Evolutionary conservation across 2,329 filamentous ascomycete genomes (phyloP).

Genomic region (Pseudocercospora vitis): DNA sequence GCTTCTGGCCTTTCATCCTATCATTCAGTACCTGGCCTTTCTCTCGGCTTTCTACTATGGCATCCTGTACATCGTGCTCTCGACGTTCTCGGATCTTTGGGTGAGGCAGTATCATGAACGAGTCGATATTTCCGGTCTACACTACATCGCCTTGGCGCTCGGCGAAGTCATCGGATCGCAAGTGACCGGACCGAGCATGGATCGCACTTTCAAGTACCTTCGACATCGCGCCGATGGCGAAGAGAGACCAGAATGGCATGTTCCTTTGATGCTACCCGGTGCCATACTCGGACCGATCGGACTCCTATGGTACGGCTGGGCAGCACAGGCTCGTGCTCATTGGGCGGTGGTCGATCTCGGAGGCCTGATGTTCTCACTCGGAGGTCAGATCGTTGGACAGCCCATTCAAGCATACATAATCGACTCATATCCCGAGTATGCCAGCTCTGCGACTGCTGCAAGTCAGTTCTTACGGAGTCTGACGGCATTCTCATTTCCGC

Average conservation of each 20-base stretch:
- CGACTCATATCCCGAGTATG: constrained; percentile 50
- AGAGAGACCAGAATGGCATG: constrained; percentile 24
- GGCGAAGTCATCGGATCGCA: constrained; percentile 37
- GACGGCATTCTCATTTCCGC: constrained; percentile 51
- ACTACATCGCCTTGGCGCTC: constrained; percentile 47
- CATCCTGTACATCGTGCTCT: constrained; percentile 43
- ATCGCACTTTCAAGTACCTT: constrained; percentile 18
- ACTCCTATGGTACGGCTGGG: constrained; percentile 49
- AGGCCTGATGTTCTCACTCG: constrained; percentile 21
- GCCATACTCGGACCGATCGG: constrained; percentile 32
- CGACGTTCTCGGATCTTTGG: constrained; percentile 45
- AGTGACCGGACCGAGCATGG: constrained; percentile 23
- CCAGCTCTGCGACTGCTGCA: constrained; percentile 50
- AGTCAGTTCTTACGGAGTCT: constrained; percentile 49
- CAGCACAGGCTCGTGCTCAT: constrained; percentile 39
- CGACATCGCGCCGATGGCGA: constrained; percentile 11
- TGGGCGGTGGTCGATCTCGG: constrained; percentile 40
- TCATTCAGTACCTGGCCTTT: constrained; percentile 22
- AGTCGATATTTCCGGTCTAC: constrained; percentile 40
- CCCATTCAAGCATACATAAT: constrained; percentile 43
- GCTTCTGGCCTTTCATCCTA: constrained; percentile 24
- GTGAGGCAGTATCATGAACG: constrained; percentile 40
- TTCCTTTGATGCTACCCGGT: constrained; percentile 28
- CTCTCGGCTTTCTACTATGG: constrained; percentile 20
- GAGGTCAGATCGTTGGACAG: constrained; percentile 16